Base-by-base conservation (phyloP, 2,329 filamentous ascomycete genomes). In the Aspergillus texensis region DNA sequence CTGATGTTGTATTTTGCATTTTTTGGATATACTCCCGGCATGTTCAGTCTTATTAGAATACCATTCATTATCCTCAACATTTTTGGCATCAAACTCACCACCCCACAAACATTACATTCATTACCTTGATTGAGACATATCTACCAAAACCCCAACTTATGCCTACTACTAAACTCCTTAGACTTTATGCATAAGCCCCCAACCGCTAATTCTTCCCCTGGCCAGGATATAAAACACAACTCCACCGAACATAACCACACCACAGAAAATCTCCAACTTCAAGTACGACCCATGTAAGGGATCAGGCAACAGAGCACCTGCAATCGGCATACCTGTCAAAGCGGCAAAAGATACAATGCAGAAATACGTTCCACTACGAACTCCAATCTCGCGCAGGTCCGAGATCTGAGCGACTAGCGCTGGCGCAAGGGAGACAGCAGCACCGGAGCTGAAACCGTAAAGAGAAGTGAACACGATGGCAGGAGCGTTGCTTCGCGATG, bases 391-490 rank as follows among this genome's bases (percentile, higher is more conserved):
- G 24, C 86, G 81, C 43, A 92, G 84, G 53, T 91, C 88, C 1
- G 86, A 88, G 65, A 93, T 90, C 70, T 93, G 89, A 1, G 89
- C 89, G 26, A 93, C 80, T 16, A 91, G 79, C 0, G 66, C 84
- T 0, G 90, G 88, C 0, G 82, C 81, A 21, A 92, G 78, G 0
- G 86, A 86, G 41, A 91, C 85, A 69, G 88, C 90, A 2, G 86
- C 86, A 14, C 90, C 91, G 0, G 86, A 89, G 16, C 84, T 84
- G 73, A 92, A 91, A 21, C 90, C 91, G 68, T 90, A 93, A 8
- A 91, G 76, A n/a, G 84, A 81, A 14, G 85, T 83, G 74, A 91
- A 92, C 41, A 87, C 81, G 57, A 92, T 83, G 62, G 89, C 85
- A 1, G 85, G 83, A 0, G 84, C 83, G 11, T 88, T 84, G 43